phyloP scores from a whole-genome alignment of 495 filamentous ascomycete species.

The Annulohypoxylon stygium region DNA sequence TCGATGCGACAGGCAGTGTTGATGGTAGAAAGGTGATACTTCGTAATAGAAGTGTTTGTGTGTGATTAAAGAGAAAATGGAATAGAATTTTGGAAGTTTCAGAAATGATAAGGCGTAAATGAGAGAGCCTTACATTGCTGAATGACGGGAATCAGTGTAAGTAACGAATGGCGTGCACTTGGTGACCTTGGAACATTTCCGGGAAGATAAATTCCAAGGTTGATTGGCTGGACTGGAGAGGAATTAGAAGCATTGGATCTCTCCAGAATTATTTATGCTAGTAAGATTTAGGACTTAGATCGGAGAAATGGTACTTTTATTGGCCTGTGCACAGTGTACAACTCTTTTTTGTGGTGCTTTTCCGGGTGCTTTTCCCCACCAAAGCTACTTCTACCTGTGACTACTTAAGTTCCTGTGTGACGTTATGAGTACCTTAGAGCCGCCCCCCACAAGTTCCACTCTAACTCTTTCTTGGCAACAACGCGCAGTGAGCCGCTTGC shows the following conservation, averaged over 20 bases:
- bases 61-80: neutral
- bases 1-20: neutral
- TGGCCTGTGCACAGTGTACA: conserved; percentile 12
- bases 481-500: conserved; percentile 22
- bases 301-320: conserved; percentile 24
- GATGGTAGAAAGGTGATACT: neutral
- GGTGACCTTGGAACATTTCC: conserved; percentile 16
- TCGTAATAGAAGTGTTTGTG: conserved; percentile 5
- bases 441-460: conserved; percentile 20
- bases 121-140: conserved; percentile 12
- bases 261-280: conserved; percentile 18
- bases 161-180: conserved; percentile 11
- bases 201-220: conserved; percentile 16
- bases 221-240: conserved; percentile 37
- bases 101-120: neutral
- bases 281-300: conserved; percentile 26
- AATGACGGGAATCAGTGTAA: conserved; percentile 7
- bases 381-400: conserved; percentile 13
- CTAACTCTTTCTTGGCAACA: conserved; percentile 31
- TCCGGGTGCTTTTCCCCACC: neutral
- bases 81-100: neutral
- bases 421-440: conserved; percentile 32
- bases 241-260: conserved; percentile 39
- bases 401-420: conserved; percentile 23
- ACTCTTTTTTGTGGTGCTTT: neutral